Base-by-base conservation (phyloP, 2,329 filamentous ascomycete genomes). In the Botrytis hyacinthi region DNA sequence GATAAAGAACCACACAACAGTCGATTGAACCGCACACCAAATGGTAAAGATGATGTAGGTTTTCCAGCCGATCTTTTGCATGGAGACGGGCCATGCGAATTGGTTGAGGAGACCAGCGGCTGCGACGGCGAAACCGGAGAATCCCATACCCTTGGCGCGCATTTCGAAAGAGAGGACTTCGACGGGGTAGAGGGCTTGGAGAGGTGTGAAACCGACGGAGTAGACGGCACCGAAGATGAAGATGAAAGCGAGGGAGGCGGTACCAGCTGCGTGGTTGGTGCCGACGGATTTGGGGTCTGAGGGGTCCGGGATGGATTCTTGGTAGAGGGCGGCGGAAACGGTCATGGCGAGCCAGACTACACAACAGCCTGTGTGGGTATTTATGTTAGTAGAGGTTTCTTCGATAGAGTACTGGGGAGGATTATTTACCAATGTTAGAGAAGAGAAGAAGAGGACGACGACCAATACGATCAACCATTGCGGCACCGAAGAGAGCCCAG, bases 381-480 rank as follows among this genome's bases (percentile, higher is more conserved):
- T 10, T 8, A 16, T 22, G 7, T 62, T 37, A 62, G 57, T 48
- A 48, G 16, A 29, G 3, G n/a, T 29, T 26, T 42, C 14, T 22
- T 42, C 1, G 48, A 51, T 12, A 14, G 12, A 26, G 5, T 57
- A 3, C 16, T 2, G 26, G 18, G 2, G 22, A 14, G 26, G 4
- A 32, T 44, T 3, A 26, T n/a, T 32, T 69, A 69, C 83, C 83
- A 1, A 84, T 81, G 76, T 87, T 84, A 35, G 85, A 86, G 74
- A 85, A 85, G 69, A 89, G 79, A 59, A 88, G 82, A 46, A 88
- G 82, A n/a, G 87, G 86, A 4, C 89, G 86, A 54, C 89, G 87
- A n/a, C 89, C 87, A 9, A 90, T 74, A 1, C 84, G 83, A 57
- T 90, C 88, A 1, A 87, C 87, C 68, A 90, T 82, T 22, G 84